These are phyloP conservation scores for Penicillium bovifimosum DNA, from an alignment of 495 filamentous ascomycete species.

Conservation along the genomic window DNA sequence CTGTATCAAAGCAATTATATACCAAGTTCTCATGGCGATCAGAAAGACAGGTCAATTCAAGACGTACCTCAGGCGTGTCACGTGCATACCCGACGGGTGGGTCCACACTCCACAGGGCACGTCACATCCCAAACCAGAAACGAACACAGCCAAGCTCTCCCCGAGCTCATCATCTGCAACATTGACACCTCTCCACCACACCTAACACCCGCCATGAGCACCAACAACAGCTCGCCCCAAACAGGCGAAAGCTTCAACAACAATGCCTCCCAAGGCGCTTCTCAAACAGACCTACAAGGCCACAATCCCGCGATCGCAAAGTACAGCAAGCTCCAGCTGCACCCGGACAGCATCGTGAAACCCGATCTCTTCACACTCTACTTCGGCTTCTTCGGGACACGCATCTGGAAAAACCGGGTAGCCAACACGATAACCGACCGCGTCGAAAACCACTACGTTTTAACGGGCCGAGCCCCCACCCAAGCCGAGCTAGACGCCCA, in stretches of 20 bases:
- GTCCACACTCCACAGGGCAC: no score
- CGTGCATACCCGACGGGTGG: no score
- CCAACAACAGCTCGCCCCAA: slow-evolving; percentile 22
- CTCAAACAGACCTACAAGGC: not conserved
- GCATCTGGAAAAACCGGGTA: slow-evolving; percentile 15
- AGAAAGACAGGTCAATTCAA: no score
- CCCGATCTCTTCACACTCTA: slow-evolving; percentile 28
- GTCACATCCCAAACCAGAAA: not conserved
- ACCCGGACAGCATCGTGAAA: slow-evolving; percentile 13
- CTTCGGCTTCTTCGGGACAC: slow-evolving; percentile 25
- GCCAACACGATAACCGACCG: slow-evolving; percentile 7
- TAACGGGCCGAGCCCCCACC: slow-evolving; percentile 24
- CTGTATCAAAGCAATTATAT: no score
- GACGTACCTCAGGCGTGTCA: no score
- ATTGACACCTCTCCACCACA: not conserved
- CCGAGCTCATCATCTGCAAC: not conserved
- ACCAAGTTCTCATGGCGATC: no score
- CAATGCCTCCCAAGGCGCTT: slow-evolving; percentile 4
- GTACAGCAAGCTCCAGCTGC: slow-evolving; percentile 13
- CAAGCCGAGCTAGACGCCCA: slow-evolving; percentile 38
- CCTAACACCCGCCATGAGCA: slow-evolving; percentile 14
- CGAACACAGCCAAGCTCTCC: not conserved
- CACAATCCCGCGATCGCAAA: slow-evolving; percentile 11
- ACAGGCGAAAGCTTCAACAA: slow-evolving; percentile 1
- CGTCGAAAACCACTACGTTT: slow-evolving; percentile 14